Base-by-base conservation (phyloP, 148 eudicot species). In the Fagopyrum homotropicum region DNA sequence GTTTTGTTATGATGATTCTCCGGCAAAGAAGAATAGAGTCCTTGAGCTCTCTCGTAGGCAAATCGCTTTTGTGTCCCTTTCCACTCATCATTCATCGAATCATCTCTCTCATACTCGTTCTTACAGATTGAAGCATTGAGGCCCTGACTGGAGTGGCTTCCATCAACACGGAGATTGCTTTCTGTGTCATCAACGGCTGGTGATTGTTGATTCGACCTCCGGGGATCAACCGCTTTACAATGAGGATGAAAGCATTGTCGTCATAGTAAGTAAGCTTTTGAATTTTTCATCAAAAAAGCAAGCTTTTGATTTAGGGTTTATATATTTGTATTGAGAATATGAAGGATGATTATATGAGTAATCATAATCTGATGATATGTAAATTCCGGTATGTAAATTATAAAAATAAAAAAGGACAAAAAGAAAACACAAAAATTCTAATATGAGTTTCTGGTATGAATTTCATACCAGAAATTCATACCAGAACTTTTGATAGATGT, bases 1-100 rank as follows among this genome's bases (percentile, higher is more conserved):
- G 77, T 91, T 97, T 52, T 93, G 98, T 50, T 84, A 92, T 15
- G 97, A 91, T 78, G 92, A 89, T 79, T 93, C 93, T 73, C 98
- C 87, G 80, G 93, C 97, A 77, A 93, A 93, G 77, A 81, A 97
- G 45, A 84, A 77, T 78, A 93, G 89, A 44, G 87, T 91, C 69
- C 98, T 93, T 76, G 97, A 93, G 85, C 93, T 93, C 77, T 93
- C 98, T 56, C 97, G 97, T 84, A 93, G 98, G 98, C 85, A 80
- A 75, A 22, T 4, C 35, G 26, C 26, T 46, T 51, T 1, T 14
- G 1, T 30, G 2, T 30, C 35, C 35, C 35, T 2, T 30, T 30
- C n/a, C n/a, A n/a, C n/a, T n/a, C n/a, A n/a, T 30, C 35, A 30
- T 30, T 30, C 2, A 30, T 30, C 35, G 35, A 30, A 30, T 30